Base-by-base conservation (phyloP, 257 asterid species). In the Rehmannia glutinosa region DNA sequence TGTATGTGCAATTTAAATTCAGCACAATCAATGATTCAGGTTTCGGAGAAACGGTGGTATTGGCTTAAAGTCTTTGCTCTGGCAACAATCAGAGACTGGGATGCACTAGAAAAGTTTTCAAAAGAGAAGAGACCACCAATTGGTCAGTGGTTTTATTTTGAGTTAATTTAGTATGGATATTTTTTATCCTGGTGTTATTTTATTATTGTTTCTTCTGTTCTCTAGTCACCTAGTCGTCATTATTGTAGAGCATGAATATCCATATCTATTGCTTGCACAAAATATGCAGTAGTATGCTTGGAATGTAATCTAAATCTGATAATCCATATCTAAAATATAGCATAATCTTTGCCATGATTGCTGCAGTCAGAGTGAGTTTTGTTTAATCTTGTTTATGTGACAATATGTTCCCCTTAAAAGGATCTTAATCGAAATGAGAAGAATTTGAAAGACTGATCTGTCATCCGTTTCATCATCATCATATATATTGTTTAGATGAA, bases 21-120 rank as follows among this genome's bases (percentile, higher is more conserved):
- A 28, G 49, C 49, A 47, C 47, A 21, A 28, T 62, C 42, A 28
- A 60, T 83, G 72, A 66, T 82, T 76, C 81, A 93, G 97, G 96
- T 90, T 75, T 88, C 97, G 0, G 99, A 93, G 61, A 93, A 90
- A 84, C 78, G 96, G 32, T 94, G 97, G 97, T 94, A 94, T 77
- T 91, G 99, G 99, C 99, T 94, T 47, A 94, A 94, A 77, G 92
- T 79, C 55, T 87, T 93, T 66, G 96, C 99, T 52, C 82, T 93
- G 82, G 97, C 94, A 62, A 93, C 99, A 73, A 83, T 83, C 63
- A 79, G 95, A 69, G 96, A 88, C 68, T 93, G 99, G 99, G 95
- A 83, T 74, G 90, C 96, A 51, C 75, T 93, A 55, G 99, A 93
- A 73, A 86, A 80, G 51, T 93, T 90, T 64, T 88, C 97, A 21